Evolutionary conservation across 129 eudicot species (phyloP).

Genomic region (Silybum marianum): DNA sequence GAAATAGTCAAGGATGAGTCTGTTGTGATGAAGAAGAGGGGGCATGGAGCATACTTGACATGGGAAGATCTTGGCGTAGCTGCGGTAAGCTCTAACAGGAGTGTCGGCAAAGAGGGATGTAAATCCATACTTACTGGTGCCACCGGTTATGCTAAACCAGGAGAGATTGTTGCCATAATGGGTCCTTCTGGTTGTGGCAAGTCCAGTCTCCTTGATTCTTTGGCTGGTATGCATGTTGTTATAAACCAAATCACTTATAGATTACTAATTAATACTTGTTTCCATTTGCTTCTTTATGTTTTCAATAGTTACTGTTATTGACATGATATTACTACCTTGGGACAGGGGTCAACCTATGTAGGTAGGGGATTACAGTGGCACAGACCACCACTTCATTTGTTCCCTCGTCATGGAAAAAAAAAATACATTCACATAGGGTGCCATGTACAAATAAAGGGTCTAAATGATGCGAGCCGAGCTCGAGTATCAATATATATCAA

Average conservation of each 20-base stretch:
- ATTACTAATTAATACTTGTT: too few relatives aligned
- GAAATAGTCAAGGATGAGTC: constrained; percentile 16
- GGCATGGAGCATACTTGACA: constrained; percentile 57
- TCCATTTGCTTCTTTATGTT: not conserved
- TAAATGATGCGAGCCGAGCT: too few relatives aligned
- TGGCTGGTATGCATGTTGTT: constrained; percentile 54
- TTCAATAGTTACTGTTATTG: too few relatives aligned
- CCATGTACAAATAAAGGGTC: too few relatives aligned
- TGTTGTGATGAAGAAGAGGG: not conserved
- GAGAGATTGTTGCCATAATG: constrained; percentile 77
- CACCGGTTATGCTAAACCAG: constrained; percentile 70
- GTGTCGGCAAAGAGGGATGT: constrained; percentile 28
- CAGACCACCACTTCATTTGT: too few relatives aligned
- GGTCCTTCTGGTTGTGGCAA: constrained; percentile 97
- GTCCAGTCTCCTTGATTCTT: constrained; percentile 83
- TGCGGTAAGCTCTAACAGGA: constrained; percentile 24
- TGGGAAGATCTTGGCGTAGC: constrained; percentile 70
- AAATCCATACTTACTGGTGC: constrained; percentile 50
- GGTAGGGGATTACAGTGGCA: too few relatives aligned
- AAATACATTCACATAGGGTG: too few relatives aligned
- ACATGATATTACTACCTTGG: not conserved
- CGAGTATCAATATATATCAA: too few relatives aligned
- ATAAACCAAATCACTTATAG: not conserved
- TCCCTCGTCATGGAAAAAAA: too few relatives aligned
- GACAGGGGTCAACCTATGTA: too few relatives aligned